A percentile compares a stretch with the other conserved stretches of the same genome.
Conservation (phyloP, 1,284 basidiomycete genomes). For the Marasmius tenuissimus region DNA sequence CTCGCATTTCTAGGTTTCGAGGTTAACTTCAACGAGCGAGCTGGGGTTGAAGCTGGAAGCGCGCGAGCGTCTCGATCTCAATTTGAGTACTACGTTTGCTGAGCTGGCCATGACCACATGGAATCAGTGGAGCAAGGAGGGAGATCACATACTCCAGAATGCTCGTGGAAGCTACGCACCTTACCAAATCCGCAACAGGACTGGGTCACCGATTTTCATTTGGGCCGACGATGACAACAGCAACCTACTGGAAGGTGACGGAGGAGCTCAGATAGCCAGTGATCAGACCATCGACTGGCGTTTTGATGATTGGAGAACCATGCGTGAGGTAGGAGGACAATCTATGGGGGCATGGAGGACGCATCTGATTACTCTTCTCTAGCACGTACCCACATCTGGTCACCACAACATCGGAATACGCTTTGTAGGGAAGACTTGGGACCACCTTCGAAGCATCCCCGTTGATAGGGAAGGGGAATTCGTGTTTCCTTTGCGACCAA, state of each 20-base stretch:
- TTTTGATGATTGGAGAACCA: conserved; percentile 95
- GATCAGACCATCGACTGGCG: conserved; percentile 90
- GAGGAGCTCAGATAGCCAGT: conserved; percentile 61
- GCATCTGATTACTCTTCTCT: conserved; percentile 11
- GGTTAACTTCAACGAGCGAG: conserved; percentile 53
- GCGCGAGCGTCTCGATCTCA: conserved; percentile 86
- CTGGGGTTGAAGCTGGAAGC: conserved; percentile 72
- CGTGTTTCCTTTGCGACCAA: conserved; percentile 84
- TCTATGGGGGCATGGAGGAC: background rate
- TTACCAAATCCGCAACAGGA: conserved; percentile 90
- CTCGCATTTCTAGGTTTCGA: conserved; percentile 42
- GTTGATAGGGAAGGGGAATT: conserved; percentile 96
- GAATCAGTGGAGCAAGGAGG: conserved; percentile 74
- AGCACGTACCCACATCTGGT: conserved; percentile 81
- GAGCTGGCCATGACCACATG: conserved; percentile 81
- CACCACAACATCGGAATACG: conserved; percentile 86
- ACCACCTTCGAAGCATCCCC: conserved; percentile 84
- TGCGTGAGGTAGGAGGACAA: conserved; percentile 74
- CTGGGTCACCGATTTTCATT: conserved; percentile 79
- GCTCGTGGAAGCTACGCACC: conserved; percentile 89
- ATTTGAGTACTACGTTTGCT: conserved; percentile 89
- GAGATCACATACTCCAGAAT: conserved; percentile 70
- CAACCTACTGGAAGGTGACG: conserved; percentile 42
- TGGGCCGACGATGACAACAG: conserved; percentile 77
- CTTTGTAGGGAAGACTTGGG: conserved; percentile 90